A percentile compares a stretch with the other conserved stretches of the same genome.
These are phyloP conservation scores for Darksidea phi DNA, from an alignment of 495 filamentous ascomycete genomes.

Conservation along the genomic window DNA sequence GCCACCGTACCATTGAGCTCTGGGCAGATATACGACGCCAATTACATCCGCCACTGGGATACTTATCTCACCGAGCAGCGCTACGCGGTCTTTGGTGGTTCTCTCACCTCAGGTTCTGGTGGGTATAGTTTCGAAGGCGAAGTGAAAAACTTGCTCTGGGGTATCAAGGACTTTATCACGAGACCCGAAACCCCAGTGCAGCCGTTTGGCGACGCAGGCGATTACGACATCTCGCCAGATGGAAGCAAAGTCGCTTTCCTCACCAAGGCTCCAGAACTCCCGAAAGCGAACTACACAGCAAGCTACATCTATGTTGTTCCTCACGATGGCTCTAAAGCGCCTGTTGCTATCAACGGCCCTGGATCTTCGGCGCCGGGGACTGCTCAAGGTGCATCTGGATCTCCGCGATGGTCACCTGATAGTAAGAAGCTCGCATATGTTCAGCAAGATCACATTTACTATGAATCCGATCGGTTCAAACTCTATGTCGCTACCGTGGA, in stretches of 20 bases:
- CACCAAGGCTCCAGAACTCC: slow-evolving; percentile 73
- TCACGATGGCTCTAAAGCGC: slow-evolving; percentile 44
- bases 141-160: slow-evolving; percentile 49
- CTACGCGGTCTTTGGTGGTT: slow-evolving; percentile 50
- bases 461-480: slow-evolving; percentile 83
- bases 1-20: slow-evolving; percentile 57
- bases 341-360: slow-evolving; percentile 46
- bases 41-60: slow-evolving; percentile 81
- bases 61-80: slow-evolving; percentile 55
- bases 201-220: slow-evolving; percentile 57
- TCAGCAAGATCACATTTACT: slow-evolving; percentile 61
- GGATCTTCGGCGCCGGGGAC: slow-evolving; percentile 45
- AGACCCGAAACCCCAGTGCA: slow-evolving; percentile 51
- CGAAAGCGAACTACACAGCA: slow-evolving; percentile 77
- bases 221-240: slow-evolving; percentile 57
- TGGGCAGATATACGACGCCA: slow-evolving; percentile 65
- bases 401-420: slow-evolving; percentile 71
- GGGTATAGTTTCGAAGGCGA: slow-evolving; percentile 19
- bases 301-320: slow-evolving; percentile 73
- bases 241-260: slow-evolving; percentile 67
- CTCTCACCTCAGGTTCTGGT: slow-evolving; percentile 37
- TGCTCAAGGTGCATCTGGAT: slow-evolving; percentile 62
- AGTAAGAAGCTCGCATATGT: slow-evolving; percentile 72
- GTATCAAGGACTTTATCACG: slow-evolving; percentile 44
- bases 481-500: slow-evolving; percentile 55